Percentiles rank a stretch among this genome's conserved stretches.
Evolutionary conservation across 495 filamentous ascomycete species (phyloP).

Genomic region (Talaromyces nanjingensis): DNA sequence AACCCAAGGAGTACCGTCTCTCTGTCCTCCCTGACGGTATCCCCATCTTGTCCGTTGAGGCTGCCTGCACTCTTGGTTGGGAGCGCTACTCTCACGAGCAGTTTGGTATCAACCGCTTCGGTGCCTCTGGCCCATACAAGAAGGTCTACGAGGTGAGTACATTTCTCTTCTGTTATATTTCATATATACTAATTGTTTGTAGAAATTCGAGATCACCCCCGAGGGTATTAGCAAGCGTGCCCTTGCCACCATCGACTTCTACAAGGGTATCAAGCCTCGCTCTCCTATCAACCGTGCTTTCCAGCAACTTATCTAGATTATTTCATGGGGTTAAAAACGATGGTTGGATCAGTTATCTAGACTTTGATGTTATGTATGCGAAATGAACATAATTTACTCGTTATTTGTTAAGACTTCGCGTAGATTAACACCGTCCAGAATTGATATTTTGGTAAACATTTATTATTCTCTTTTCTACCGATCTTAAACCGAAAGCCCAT

Average conservation of each 20-base stretch:
- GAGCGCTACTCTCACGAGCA: slow-evolving; percentile 98
- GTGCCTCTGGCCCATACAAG: slow-evolving; percentile 94
- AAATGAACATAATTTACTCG: slow-evolving; percentile 1
- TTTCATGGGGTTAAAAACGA: background rate
- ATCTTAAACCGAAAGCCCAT: background rate
- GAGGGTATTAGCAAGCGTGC: slow-evolving; percentile 95
- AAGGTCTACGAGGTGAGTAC: slow-evolving; percentile 84
- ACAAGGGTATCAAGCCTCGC: slow-evolving; percentile 84
- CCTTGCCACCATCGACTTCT: slow-evolving; percentile 85
- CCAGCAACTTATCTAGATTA: slow-evolving; percentile 41
- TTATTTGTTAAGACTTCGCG: background rate
- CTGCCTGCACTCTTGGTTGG: slow-evolving; percentile 90
- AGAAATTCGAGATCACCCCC: slow-evolving; percentile 99
- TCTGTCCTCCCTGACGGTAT: slow-evolving; percentile 89
- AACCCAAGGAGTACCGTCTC: slow-evolving; percentile 89
- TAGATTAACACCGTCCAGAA: background rate
- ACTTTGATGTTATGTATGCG: slow-evolving; percentile 8
- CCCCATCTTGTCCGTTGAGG: slow-evolving; percentile 88
- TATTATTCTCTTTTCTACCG: background rate
- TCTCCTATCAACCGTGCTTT: slow-evolving; percentile 87
- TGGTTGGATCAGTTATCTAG: slow-evolving; percentile 2
- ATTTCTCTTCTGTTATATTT: slow-evolving; percentile 3
- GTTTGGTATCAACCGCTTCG: slow-evolving; percentile 97
- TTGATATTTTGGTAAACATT: background rate
- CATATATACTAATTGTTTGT: slow-evolving; percentile 9